A percentile compares a stretch with the other conserved stretches of the same genome.
Evolutionary conservation across 148 eudicot genomes (phyloP).

Genomic region (Amaranthus palmeri): DNA sequence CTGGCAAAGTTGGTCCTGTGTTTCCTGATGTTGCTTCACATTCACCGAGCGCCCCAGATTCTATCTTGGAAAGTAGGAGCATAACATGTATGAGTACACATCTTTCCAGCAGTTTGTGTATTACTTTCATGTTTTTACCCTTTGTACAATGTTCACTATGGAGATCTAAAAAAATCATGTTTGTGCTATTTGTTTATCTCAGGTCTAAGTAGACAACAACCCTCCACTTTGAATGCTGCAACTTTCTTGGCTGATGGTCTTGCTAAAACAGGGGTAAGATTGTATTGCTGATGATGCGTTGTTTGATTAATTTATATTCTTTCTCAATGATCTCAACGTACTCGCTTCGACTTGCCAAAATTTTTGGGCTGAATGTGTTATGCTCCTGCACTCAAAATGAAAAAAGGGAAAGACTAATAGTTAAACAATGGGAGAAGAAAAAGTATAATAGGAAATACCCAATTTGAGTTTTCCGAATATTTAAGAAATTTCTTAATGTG

Average conservation of each 20-base stretch:
- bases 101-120: not conserved
- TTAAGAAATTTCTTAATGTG: not conserved
- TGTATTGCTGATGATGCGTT: not conserved
- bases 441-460: not conserved
- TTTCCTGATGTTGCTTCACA: conserved; percentile 22
- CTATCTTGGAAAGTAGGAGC: conserved; percentile 17
- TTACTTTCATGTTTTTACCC: not conserved
- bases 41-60: conserved; percentile 23
- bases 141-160: not conserved
- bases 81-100: conserved; percentile 24
- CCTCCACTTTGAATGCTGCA: conserved; percentile 14
- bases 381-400: not conserved
- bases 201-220: conserved; percentile 33
- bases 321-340: conserved; percentile 1
- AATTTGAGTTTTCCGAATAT: not conserved
- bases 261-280: conserved; percentile 41
- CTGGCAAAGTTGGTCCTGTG: conserved; percentile 31
- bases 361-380: not conserved
- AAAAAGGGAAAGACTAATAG: not conserved
- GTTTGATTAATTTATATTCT: not conserved
- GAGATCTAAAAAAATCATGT: not conserved
- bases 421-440: not conserved
- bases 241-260: conserved; percentile 21
- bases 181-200: conserved; percentile 10
- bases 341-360: not conserved